phyloP scores from a whole-genome alignment of 2,329 filamentous ascomycete species.

The Penicillium hesseltinei region DNA sequence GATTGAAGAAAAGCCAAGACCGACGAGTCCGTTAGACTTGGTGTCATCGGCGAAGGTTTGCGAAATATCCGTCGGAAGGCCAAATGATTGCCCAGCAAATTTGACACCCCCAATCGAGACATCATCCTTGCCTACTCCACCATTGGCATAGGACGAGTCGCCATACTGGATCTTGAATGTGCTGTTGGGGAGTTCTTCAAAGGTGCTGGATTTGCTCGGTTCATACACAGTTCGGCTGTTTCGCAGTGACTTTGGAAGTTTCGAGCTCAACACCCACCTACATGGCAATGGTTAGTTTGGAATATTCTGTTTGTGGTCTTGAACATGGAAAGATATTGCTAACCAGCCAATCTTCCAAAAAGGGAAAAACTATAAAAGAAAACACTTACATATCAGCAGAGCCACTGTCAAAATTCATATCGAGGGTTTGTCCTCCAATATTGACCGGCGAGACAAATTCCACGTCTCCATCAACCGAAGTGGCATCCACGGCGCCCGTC shows the following conservation, averaged over 20 bases:
- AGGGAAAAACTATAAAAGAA: too few relatives aligned
- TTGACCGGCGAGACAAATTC: conserved; percentile 68
- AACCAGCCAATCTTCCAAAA: not conserved
- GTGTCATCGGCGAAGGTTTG: conserved; percentile 58
- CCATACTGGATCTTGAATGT: conserved; percentile 68
- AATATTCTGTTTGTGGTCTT: not conserved
- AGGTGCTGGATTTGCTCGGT: conserved; percentile 53
- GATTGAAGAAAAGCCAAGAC: conserved; percentile 63
- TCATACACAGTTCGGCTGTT: conserved; percentile 57
- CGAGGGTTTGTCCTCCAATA: conserved; percentile 67
- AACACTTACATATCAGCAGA: conserved; percentile 64
- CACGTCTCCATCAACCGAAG: conserved; percentile 62
- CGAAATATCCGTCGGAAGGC: conserved; percentile 62
- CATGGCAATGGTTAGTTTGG: not conserved
- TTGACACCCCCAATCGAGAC: conserved; percentile 66
- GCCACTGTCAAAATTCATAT: conserved; percentile 73
- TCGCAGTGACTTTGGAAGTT: conserved; percentile 48
- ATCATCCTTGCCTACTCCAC: conserved; percentile 64
- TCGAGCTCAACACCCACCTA: conserved; percentile 68
- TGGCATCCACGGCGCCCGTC: conserved; percentile 62
- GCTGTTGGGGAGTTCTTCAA: conserved; percentile 48
- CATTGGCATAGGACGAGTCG: conserved; percentile 62
- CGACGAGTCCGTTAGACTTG: conserved; percentile 67
- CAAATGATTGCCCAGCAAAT: conserved; percentile 63
- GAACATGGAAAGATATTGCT: not conserved